Base-by-base conservation (phyloP, 2,329 filamentous ascomycete species). In the Coniosporium tulheliwenetii region DNA sequence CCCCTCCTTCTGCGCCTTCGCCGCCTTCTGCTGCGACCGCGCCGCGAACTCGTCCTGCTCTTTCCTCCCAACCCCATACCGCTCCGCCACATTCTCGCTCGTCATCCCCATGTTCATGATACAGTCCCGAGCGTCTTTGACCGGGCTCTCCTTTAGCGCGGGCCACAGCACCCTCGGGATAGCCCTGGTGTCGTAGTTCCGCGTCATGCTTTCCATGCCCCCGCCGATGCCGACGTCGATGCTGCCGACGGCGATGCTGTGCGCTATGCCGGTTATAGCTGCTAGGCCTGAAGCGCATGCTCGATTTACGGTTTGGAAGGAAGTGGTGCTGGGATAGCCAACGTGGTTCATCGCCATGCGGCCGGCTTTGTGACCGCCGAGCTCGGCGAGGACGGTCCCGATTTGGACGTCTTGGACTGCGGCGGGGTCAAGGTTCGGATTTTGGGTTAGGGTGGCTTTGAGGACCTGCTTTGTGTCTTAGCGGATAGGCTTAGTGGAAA, bases 151-250 rank as follows among this genome's bases (percentile, higher is more conserved):
- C 50, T 67, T 74, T 45, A 94, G 64, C 39, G 73, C 77, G 0
- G 81, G 77, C 85, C 85, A 94, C 9, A 85, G 62, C 47, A 85
- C 75, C 0, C 77, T 79, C 0, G 87, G 87, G 36, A 95, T 91
- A n/a, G 87, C 87, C 43, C 77, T 69, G 19, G 69, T 76, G 39
- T 79, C 86, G 61, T 95, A 95, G 63, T 94, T 94, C 48, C 81
- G 67, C 47, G 85, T 93, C 87, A 95, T 95, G 64, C 81, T 89
- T 71, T 95, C 87, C 83, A 93, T 94, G 29, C 87, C 87, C 2
- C 83, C 87, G 8, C 79, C 87, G 45, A 95, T 76, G 44, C 85
- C 87, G 0, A 70, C 68, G 45, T 78, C 73, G 39, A 89, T 81
- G 50, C 75, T 72, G 1, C 82, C 85, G 0, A 73, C 69, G n/a